Conservation (phyloP, 371 early-diverging fungal genomes). For the Rhizopus sp. region DNA sequence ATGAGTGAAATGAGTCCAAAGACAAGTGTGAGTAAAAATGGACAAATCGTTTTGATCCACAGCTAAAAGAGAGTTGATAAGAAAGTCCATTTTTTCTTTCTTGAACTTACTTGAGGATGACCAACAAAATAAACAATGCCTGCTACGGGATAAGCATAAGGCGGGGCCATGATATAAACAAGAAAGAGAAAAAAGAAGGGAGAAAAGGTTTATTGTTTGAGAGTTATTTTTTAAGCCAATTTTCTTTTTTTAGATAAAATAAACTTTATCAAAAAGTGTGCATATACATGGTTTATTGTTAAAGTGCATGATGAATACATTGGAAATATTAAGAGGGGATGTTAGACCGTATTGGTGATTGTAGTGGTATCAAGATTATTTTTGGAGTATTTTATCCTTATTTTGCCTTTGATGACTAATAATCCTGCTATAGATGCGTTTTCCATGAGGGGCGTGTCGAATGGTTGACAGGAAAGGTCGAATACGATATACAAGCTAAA, state of each 20-base stretch:
- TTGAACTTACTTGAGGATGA: conserved; percentile 47
- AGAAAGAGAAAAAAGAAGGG: background rate
- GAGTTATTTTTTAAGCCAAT: too few relatives aligned
- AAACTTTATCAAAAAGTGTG: too few relatives aligned
- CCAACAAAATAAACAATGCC: conserved; percentile 51
- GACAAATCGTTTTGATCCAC: conserved; percentile 46
- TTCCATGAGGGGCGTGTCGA: conserved; percentile 87
- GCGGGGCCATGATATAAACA: conserved; percentile 29
- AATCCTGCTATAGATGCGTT: conserved; percentile 83
- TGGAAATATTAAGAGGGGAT: too few relatives aligned
- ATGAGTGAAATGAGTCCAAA: conserved; percentile 42
- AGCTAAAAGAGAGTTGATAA: conserved; percentile 34
- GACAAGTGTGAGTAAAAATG: conserved; percentile 43
- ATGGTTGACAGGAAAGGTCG: conserved; percentile 77
- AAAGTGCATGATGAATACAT: too few relatives aligned
- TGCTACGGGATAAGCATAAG: conserved; percentile 52
- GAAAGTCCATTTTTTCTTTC: conserved; percentile 31
- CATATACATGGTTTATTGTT: too few relatives aligned
- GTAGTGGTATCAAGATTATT: too few relatives aligned
- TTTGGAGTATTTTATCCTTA: too few relatives aligned
- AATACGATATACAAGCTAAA: conserved; percentile 73
- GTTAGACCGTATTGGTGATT: too few relatives aligned
- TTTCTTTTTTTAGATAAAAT: too few relatives aligned
- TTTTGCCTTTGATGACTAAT: conserved; percentile 45
- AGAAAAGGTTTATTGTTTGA: background rate